Base-by-base conservation (phyloP, 225 moss, liverwort and hornwort species). In the Polytrichum formosum region DNA sequence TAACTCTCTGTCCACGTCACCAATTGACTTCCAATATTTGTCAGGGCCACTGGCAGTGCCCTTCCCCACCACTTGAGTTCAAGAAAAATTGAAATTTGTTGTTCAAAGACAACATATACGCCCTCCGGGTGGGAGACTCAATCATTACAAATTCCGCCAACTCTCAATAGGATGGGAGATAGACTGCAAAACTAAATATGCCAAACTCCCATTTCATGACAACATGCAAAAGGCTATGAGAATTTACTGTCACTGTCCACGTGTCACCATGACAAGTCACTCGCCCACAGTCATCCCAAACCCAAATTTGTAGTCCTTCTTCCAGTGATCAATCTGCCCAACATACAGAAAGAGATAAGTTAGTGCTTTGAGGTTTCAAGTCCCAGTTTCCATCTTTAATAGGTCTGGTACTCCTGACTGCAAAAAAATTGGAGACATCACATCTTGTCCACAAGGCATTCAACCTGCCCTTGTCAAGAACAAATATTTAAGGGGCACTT, bases 201-300 rank as follows among this genome's bases (percentile, higher is more conserved):
- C 66, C 54, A 37, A 37, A 23, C 73, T 74, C 54, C 61, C 54
- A 80, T 75, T 75, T 80, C 75, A 68, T 68, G 69, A 67, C 68
- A 78, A 66, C 72, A 83, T 77, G 75, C 82, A 67, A 77, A 77
- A 55, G 56, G 71, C 75, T 77, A 69, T 79, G 70, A 70, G 67
- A 80, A 73, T 77, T 73, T 75, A 74, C 70, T 75, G 77, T 79
- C 77, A 69, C 72, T 74, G 68, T 55, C 76, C 79, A 77, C 67
- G 75, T 83, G 71, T 70, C 70, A 62, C 54, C 33, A 54, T 59
- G 61, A 64, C 63, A 72, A 75, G 68, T 79, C 69, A 98, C 79
- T 98, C 94, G 79, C 97, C 97, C 74, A 98, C 97, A 35, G 94
- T 98, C 97, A 98, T 94, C 73, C 97, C 97, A 85, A 98, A 98